Conservation (phyloP, 371 early-diverging fungal genomes). For the Cokeromyces recurvatus region DNA sequence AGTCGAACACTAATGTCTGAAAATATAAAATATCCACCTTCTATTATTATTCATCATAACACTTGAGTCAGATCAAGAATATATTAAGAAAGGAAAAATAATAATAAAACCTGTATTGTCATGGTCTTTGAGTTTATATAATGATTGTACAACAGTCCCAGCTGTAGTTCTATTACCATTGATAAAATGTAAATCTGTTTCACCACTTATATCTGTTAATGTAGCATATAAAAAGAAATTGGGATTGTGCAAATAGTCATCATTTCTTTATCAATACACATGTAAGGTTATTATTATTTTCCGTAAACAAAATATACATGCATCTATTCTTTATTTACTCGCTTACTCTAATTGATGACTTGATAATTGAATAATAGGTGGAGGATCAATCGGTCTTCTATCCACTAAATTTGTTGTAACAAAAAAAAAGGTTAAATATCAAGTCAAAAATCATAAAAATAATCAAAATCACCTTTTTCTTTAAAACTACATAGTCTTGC, state of each 20-base stretch:
- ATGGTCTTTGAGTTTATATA: conserved; percentile 43
- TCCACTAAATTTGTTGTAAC: conserved; percentile 41
- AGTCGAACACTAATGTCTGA: conserved; percentile 88
- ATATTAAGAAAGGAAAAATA: background rate
- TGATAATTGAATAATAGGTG: conserved; percentile 39
- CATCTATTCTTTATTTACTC: conserved; percentile 1
- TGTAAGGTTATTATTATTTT: too few species aligned
- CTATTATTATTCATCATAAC: conserved; percentile 19
- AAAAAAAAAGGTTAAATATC: too few species aligned
- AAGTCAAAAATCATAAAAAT: too few species aligned
- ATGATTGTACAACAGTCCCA: conserved; percentile 45
- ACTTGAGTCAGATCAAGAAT: background rate
- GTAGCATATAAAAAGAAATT: conserved; percentile 43
- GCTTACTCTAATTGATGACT: conserved; percentile 14
- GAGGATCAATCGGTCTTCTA: conserved; percentile 47
- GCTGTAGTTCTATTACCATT: conserved; percentile 44
- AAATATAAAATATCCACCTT: conserved; percentile 92
- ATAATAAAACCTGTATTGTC: conserved; percentile 41
- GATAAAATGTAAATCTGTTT: conserved; percentile 26
- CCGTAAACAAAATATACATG: too few species aligned
- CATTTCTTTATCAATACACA: too few species aligned
- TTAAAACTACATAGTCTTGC: conserved; percentile 55
- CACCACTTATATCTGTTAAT: conserved; percentile 24
- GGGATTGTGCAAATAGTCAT: conserved; percentile 23
- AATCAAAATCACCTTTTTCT: conserved; percentile 60